Percentiles rank a stretch among this genome's conserved stretches.
Evolutionary conservation across 331 rosid genomes (phyloP).

Genomic region (Saraca asoca): DNA sequence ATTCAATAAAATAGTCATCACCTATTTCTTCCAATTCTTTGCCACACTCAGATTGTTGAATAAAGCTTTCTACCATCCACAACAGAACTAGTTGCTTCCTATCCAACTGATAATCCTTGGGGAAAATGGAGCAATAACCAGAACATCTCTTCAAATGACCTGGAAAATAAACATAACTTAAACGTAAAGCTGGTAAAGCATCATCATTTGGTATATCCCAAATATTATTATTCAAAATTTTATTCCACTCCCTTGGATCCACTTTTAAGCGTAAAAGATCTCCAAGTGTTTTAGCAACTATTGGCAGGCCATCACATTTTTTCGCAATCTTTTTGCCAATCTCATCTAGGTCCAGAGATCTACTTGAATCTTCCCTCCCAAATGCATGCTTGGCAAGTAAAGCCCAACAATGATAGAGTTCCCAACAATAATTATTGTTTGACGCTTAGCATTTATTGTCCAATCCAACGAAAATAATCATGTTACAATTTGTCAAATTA

Average conservation of each 20-base stretch:
- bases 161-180: conserved; percentile 9
- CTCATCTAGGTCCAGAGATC: neutral
- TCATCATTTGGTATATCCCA: neutral
- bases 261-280: too few species aligned
- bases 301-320: neutral
- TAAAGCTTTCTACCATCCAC: neutral
- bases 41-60: neutral
- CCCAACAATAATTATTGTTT: too few species aligned
- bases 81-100: neutral
- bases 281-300: conserved; percentile 3
- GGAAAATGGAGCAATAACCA: neutral
- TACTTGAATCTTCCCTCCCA: neutral
- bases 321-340: neutral
- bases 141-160: neutral
- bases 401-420: too few species aligned
- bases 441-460: too few species aligned
- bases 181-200: neutral
- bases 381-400: conserved; percentile 16
- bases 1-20: neutral
- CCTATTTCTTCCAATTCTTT: neutral
- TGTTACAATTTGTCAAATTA: too few species aligned
- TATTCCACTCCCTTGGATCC: neutral
- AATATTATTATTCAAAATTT: neutral
- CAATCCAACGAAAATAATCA: too few species aligned
- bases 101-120: neutral